These are phyloP conservation scores for Aspergillus quadricinctus DNA, from an alignment of 2,329 filamentous ascomycete genomes.

Conservation along the genomic window DNA sequence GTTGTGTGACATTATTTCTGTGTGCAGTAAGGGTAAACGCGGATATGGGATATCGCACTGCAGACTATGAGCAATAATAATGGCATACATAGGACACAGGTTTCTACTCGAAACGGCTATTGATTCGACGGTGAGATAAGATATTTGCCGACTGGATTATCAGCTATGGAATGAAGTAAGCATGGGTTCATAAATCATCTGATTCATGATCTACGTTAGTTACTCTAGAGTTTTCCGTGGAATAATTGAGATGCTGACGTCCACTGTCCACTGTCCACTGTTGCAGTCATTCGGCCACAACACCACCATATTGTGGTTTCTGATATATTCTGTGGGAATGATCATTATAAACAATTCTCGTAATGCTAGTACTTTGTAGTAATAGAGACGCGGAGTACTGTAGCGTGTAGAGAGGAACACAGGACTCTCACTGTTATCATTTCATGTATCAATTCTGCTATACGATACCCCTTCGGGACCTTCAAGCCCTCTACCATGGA, in stretches of 20 bases:
- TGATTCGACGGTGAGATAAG: constrained; percentile 6
- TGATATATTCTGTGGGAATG: neutral
- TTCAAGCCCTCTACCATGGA: neutral
- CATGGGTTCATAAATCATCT: neutral
- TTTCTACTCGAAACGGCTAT: constrained; percentile 2
- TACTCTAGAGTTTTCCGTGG: neutral
- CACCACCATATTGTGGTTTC: no score
- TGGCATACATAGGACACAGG: constrained; percentile 1
- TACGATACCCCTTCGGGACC: neutral
- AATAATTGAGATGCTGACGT: neutral
- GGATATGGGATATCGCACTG: no score
- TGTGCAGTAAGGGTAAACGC: neutral
- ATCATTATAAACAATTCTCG: neutral
- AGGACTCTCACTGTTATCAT: neutral
- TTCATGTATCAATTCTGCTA: neutral
- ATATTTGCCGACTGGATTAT: constrained; percentile 7
- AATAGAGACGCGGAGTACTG: no score
- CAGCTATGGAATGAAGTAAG: neutral
- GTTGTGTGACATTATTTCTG: constrained; percentile 6
- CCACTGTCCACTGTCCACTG: no score
- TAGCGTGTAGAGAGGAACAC: neutral
- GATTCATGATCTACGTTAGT: neutral
- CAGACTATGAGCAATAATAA: neutral
- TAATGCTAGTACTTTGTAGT: no score
- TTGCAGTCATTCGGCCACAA: no score